Base-by-base conservation (phyloP, 768 basidiomycete species). In the Amanita brunnescens region DNA sequence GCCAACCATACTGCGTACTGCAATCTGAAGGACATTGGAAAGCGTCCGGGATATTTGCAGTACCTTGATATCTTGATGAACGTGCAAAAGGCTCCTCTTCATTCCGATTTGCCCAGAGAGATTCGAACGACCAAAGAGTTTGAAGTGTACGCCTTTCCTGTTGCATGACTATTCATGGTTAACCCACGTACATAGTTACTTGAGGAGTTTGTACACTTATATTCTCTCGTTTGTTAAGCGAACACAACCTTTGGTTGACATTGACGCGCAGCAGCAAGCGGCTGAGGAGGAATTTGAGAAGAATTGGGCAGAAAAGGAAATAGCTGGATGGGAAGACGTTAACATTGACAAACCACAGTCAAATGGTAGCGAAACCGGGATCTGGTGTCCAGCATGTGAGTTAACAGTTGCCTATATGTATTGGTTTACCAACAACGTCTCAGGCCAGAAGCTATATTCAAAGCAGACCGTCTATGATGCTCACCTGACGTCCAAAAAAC, bases 381-480 rank as follows among this genome's bases (percentile, higher is more conserved):
- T 97, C 44, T 98, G 95, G 95, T 98, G 94, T 71, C 71, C 85
- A 34, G 85, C 91, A 39, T 96, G 93, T 93, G 70, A 70, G 91
- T 75, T 57, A 40, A 12, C 42, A 43, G 43, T 40, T 46, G 16
- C 51, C 38, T 14, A 8, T 37, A 44, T 54, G 51, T 30, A 52
- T 47, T 40, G 51, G 52, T 47, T 47, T 53, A 35, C 32, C 47
- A 44, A 52, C 46, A n/a, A 29, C 34, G 37, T 34, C 7, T 33
- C 51, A 97, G 94, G 94, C 64, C 92, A 97, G 68, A 96, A 94
- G 64, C 73, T 79, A 52, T 98, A 98, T 67, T 80, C 94, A 10
- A 99, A 97, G 66, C 91, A 97, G 66, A 97, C 96, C 0, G 96
- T 99, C 7, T 99, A 93, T 64, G 90, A 96, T 55, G 93, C 93